These are phyloP conservation scores for Saitozyma sp. DNA, from an alignment of 768 basidiomycete genomes.

Conservation along the genomic window DNA sequence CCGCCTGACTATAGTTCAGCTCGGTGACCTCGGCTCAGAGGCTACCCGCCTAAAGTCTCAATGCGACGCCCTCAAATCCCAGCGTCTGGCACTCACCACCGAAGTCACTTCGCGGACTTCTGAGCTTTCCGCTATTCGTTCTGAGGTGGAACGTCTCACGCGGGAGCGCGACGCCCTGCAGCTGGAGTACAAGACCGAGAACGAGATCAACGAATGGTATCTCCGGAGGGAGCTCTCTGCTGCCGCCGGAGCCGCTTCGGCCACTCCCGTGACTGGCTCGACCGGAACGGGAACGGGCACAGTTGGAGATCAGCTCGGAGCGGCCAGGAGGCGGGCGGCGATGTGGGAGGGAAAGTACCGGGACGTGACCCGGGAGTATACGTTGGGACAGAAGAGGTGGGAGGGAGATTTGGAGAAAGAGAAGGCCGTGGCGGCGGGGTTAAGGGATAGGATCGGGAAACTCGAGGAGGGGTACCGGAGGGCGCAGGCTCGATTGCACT, in stretches of 20 bases:
- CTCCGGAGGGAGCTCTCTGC: slow-evolving; percentile 7
- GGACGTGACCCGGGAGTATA: no score
- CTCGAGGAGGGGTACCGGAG: slow-evolving; percentile 27
- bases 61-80: slow-evolving; percentile 15
- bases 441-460: slow-evolving; percentile 38
- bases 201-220: slow-evolving; percentile 15
- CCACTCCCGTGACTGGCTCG: not conserved
- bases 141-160: slow-evolving; percentile 13
- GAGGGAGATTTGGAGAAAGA: slow-evolving; percentile 5
- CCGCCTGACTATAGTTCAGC: not conserved
- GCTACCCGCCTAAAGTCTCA: slow-evolving; percentile 5
- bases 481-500: not conserved
- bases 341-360: no score
- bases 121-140: slow-evolving; percentile 5
- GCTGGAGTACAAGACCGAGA: slow-evolving; percentile 4
- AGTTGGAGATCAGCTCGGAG: slow-evolving; percentile 4
- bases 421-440: slow-evolving; percentile 22
- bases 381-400: no score
- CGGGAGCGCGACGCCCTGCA: slow-evolving; percentile 16
- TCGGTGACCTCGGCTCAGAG: not conserved
- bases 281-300: slow-evolving; percentile 11
- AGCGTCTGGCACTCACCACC: slow-evolving; percentile 8
- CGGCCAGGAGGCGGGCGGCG: not conserved
- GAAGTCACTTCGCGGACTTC: slow-evolving; percentile 3
- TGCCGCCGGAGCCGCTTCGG: not conserved